These are phyloP conservation scores for Fusarium algeriense DNA, from an alignment of 2,329 filamentous ascomycete genomes.

Conservation along the genomic window DNA sequence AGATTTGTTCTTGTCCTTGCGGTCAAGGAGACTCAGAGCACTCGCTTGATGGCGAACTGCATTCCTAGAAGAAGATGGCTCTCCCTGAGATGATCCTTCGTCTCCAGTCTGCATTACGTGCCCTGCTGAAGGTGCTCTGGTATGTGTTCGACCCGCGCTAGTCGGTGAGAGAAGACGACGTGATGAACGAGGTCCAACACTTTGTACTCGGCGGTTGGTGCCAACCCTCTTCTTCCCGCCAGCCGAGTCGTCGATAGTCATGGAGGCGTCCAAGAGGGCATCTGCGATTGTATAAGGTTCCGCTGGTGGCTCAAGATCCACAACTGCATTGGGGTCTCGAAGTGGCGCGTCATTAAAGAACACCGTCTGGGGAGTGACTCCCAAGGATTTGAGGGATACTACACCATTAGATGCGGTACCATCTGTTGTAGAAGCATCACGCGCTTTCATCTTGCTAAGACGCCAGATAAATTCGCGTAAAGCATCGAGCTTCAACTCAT, in stretches of 20 bases:
- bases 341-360: conserved; percentile 86
- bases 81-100: conserved; percentile 56
- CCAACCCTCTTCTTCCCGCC: conserved; percentile 65
- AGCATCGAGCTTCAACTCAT: conserved; percentile 89
- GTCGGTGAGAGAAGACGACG: conserved; percentile 51
- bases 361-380: conserved; percentile 86
- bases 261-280: conserved; percentile 90
- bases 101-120: conserved; percentile 47
- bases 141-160: conserved; percentile 52
- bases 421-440: conserved; percentile 58
- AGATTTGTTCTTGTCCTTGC: conserved; percentile 70
- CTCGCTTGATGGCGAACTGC: conserved; percentile 69
- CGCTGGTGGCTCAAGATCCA: conserved; percentile 49
- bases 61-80: conserved; percentile 59
- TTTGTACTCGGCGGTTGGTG: conserved; percentile 62
- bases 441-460: conserved; percentile 77
- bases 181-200: conserved; percentile 50
- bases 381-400: conserved; percentile 79
- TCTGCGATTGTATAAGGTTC: conserved; percentile 85
- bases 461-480: conserved; percentile 93
- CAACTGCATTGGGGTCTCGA: conserved; percentile 54
- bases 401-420: conserved; percentile 57
- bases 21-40: conserved; percentile 69
- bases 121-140: conserved; percentile 52
- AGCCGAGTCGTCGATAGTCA: conserved; percentile 80